Evolutionary conservation across 345 rosid species (phyloP).

Genomic region (Eucalyptus pauciflora): DNA sequence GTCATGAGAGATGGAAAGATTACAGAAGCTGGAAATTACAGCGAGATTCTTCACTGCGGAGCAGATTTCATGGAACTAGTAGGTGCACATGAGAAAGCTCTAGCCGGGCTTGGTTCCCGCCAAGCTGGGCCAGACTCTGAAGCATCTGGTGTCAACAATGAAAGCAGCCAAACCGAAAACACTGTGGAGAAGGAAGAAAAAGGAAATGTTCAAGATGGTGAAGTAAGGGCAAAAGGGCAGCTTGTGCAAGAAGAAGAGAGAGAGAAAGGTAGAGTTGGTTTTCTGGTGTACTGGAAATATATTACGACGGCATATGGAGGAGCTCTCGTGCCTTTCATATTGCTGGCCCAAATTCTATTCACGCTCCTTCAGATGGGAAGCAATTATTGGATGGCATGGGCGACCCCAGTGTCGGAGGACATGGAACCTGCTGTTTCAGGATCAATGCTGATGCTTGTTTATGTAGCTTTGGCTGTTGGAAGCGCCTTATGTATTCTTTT

Average conservation of each 20-base stretch:
- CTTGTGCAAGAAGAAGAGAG: constrained; percentile 87
- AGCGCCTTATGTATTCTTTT: constrained; percentile 46
- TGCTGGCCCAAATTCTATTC: constrained; percentile 42
- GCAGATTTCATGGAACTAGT: constrained; percentile 71
- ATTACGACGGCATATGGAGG: constrained; percentile 57
- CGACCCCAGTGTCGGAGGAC: constrained; percentile 43
- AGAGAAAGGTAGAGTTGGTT: constrained; percentile 75
- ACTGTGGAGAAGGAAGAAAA: constrained; percentile 4
- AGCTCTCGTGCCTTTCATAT: constrained; percentile 48
- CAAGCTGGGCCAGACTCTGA: constrained; percentile 13
- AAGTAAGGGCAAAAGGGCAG: constrained; percentile 43
- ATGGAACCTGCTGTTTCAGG: constrained; percentile 26
- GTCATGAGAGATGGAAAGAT: constrained; percentile 84
- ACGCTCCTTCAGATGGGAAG: constrained; percentile 52
- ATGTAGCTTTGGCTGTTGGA: constrained; percentile 35
- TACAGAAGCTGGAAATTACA: constrained; percentile 58
- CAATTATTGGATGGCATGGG: constrained; percentile 87
- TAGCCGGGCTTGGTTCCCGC: constrained; percentile 31
- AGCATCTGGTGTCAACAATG: constrained; percentile 1
- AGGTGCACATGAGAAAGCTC: constrained; percentile 61
- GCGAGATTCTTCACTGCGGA: constrained; percentile 46
- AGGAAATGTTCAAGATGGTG: constrained; percentile 8
- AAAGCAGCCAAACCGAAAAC: not conserved
- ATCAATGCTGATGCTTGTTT: constrained; percentile 31
- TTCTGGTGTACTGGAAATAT: constrained; percentile 57